Evolutionary conservation across 2,329 filamentous ascomycete genomes (phyloP).

Genomic region (Fusarium burgessii): DNA sequence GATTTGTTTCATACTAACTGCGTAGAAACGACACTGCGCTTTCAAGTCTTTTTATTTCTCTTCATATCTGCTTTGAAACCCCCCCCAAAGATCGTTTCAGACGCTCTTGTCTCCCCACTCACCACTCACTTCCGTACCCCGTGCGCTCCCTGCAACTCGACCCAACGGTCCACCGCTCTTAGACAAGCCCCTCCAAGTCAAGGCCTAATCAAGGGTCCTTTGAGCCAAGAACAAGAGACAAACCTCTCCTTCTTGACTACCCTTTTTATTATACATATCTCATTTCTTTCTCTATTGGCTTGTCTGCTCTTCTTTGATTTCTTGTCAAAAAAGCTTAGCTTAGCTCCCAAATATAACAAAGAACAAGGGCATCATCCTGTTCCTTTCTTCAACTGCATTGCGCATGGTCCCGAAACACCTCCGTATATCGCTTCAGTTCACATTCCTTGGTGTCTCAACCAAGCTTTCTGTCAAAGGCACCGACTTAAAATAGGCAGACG

Average conservation of each 20-base stretch:
- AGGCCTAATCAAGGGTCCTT: conserved; percentile 43
- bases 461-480: conserved; percentile 16
- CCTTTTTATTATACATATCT: conserved; percentile 15
- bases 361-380: conserved; percentile 26
- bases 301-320: conserved; percentile 25
- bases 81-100: conserved; percentile 14
- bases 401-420: conserved; percentile 37
- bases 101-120: conserved; percentile 40
- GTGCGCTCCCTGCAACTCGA: conserved; percentile 46
- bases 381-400: conserved; percentile 36
- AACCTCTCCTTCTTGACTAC: conserved; percentile 6
- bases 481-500: conserved; percentile 11
- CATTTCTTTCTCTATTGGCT: conserved; percentile 15
- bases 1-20: neutral
- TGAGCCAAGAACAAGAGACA: conserved; percentile 35
- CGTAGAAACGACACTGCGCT: neutral
- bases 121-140: conserved; percentile 34
- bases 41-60: neutral
- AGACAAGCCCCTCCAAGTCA: conserved; percentile 44
- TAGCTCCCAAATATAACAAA: conserved; percentile 45
- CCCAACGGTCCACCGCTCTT: conserved; percentile 49
- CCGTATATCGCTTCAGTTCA: conserved; percentile 36
- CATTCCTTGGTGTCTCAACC: conserved; percentile 36
- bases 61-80: neutral
- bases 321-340: conserved; percentile 40